Percentiles rank a stretch among this genome's conserved stretches.
phyloP scores from a whole-genome alignment of 208 protist genomes.

The Trypanosomatidae sp. region DNA sequence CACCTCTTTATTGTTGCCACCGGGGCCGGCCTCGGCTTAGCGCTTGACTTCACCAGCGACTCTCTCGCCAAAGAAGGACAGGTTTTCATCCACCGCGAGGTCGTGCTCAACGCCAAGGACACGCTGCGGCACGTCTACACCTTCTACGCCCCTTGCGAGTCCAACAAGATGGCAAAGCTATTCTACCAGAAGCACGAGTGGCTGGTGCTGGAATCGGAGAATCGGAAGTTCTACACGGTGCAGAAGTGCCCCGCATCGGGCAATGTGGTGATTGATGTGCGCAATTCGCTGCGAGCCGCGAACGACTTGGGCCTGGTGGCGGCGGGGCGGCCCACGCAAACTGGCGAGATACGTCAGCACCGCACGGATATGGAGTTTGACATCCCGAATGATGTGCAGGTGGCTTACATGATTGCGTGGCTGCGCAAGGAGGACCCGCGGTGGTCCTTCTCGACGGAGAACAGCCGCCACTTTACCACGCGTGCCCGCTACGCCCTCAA shows the following conservation, averaged over 20 bases:
- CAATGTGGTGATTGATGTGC: constrained; percentile 83
- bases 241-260: constrained; percentile 86
- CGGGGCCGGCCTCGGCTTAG: constrained; percentile 58
- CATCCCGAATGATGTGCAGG: constrained; percentile 76
- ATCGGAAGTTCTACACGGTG: constrained; percentile 75
- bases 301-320: constrained; percentile 84
- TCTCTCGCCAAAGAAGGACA: constrained; percentile 76
- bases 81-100: constrained; percentile 85
- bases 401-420: constrained; percentile 93
- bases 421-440: constrained; percentile 91
- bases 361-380: constrained; percentile 90
- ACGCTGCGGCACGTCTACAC: constrained; percentile 86
- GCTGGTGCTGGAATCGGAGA: constrained; percentile 85
- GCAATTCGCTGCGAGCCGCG: constrained; percentile 76
- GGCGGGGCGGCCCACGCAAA: constrained; percentile 73
- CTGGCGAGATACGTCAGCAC: constrained; percentile 80
- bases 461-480: constrained; percentile 85
- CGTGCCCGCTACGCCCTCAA: constrained; percentile 81
- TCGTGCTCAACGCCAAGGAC: constrained; percentile 78
- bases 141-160: constrained; percentile 81
- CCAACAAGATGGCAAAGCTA: constrained; percentile 57
- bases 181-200: constrained; percentile 91
- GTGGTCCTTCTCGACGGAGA: constrained; percentile 92
- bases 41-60: constrained; percentile 84
- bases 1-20: constrained; percentile 62